Evolutionary conservation across 495 filamentous ascomycete species (phyloP), one percentile per base, ranked within the genome.

Genomic region (Massariosphaeria phaeospora): DNA sequence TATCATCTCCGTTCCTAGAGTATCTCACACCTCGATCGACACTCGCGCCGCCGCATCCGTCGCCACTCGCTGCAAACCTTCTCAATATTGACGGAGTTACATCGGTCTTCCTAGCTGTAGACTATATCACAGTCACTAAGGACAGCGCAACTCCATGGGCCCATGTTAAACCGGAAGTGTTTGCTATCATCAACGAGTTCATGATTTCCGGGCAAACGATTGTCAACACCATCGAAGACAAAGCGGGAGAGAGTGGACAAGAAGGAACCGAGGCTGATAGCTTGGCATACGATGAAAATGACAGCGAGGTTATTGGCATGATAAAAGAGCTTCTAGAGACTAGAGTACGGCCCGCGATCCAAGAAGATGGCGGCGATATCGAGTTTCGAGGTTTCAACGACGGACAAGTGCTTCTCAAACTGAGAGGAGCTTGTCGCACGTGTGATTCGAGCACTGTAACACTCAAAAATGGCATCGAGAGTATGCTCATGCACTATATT

Each of bases 301-400:
- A 98, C 64, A 85, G 83, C 56, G 93, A 98, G 69, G 89, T 95
- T 9, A 83, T 97, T 24, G 83, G 87, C 49, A 96, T 96, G 93
- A 96, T 98, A 70, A 96, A 97, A 72, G 93, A 98, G 72, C 72
- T 98, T n/a, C 72, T 98, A 46, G 94, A 98, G 72, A 98, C 94
- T 18, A 74, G 93, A 44, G 95, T 98, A 63, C 76, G 93, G 34
- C 93, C 93, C 1, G 84, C 93, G 3, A 98, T 98, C 51, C 91
- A 96, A 70, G 91, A 98, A 66, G 93, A 98, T 57, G 93, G 93
- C 17, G 93, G 93, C 10, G 93, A 98, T 70, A 96, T 98, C 65
- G 93, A 97, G 71, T 87, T 89, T 63, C 75, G 85, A 2, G 91
- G 91, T 2, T 97, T 96, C 58, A 79, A 89, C 63, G 77, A 93